Evolutionary conservation across 2,329 filamentous ascomycete species (phyloP).

Genomic region (Aureobasidium sp.): DNA sequence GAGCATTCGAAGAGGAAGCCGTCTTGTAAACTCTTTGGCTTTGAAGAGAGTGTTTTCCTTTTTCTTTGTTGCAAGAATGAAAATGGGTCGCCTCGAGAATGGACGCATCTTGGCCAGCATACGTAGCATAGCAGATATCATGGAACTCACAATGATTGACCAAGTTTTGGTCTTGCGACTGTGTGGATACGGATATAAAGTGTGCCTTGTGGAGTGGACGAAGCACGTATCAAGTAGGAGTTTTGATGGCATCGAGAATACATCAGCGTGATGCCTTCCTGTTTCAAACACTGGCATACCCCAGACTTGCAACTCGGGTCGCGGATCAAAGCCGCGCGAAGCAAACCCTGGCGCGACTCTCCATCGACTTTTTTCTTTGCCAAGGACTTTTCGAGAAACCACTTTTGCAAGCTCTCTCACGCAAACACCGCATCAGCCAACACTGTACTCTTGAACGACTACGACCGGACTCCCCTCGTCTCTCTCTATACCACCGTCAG

Average conservation of each 20-base stretch:
- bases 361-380: conserved; percentile 6
- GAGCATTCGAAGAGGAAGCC: no score
- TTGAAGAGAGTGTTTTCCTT: no score
- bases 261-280: background rate
- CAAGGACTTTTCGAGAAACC: background rate
- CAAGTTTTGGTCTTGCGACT: background rate
- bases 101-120: no score
- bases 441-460: background rate
- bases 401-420: background rate
- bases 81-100: no score
- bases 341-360: conserved; percentile 1
- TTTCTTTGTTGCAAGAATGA: no score
- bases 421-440: background rate
- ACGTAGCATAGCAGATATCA: no score
- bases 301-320: background rate
- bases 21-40: no score
- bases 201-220: background rate
- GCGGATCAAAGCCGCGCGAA: conserved; percentile 7
- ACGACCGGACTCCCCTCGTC: background rate
- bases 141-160: no score
- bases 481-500: no score
- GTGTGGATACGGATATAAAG: background rate
- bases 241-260: background rate
- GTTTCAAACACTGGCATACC: background rate
- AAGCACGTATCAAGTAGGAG: background rate